phyloP scores from a whole-genome alignment of 1,139 yeast genomes.

The Hansenula lynferdii region DNA sequence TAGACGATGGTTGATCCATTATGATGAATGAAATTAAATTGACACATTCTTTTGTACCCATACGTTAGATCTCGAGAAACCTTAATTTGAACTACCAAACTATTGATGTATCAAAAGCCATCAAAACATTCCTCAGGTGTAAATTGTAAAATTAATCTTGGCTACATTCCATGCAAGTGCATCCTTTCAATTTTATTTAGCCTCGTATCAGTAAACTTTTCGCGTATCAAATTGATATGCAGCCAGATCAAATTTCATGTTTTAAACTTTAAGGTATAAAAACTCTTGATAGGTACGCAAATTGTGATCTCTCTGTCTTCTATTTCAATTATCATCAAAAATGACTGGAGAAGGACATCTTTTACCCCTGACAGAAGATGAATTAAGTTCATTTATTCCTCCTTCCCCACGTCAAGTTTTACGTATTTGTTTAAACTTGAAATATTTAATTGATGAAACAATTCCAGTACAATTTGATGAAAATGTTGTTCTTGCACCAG shows the following conservation, averaged over 20 bases:
- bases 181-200: too few relatives aligned
- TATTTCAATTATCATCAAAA: constrained; percentile 14
- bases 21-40: neutral
- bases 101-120: neutral
- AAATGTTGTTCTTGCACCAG: constrained; percentile 46
- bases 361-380: constrained; percentile 18
- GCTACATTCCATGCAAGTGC: too few relatives aligned
- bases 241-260: neutral
- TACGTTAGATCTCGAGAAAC: neutral
- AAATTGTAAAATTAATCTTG: too few relatives aligned
- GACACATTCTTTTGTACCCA: constrained; percentile 1
- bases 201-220: too few relatives aligned
- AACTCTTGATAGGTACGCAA: too few relatives aligned
- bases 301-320: too few relatives aligned
- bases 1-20: neutral
- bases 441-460: constrained; percentile 63
- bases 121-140: neutral
- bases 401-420: constrained; percentile 70
- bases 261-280: neutral
- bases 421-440: constrained; percentile 69
- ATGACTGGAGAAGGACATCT: constrained; percentile 20
- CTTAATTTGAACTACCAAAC: too few relatives aligned
- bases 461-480: constrained; percentile 60
- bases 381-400: constrained; percentile 20
- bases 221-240: neutral